These are phyloP conservation scores for Cercospora berteroae DNA, from an alignment of 2,329 filamentous ascomycete species.

Conservation along the genomic window DNA sequence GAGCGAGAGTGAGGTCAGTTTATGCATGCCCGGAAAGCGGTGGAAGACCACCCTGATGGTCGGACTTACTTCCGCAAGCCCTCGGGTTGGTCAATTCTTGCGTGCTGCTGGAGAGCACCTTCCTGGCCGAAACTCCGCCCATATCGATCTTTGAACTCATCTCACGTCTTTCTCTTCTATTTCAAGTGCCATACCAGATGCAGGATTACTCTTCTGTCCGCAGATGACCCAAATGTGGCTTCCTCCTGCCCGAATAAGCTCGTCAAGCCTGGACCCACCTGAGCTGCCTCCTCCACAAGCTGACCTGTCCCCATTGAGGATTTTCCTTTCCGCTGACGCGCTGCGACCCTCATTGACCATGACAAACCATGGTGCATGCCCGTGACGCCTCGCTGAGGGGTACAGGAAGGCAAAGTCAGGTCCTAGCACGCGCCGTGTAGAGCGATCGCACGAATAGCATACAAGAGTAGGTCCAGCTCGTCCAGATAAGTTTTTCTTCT, in stretches of 20 bases:
- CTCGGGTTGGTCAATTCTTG: not conserved
- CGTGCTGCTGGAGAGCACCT: not conserved
- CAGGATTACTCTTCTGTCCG: not conserved
- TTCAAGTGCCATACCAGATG: not conserved
- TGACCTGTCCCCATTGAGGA: not conserved
- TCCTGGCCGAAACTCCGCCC: not conserved
- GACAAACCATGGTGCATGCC: not conserved
- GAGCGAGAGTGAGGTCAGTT: not conserved
- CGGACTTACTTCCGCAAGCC: not conserved
- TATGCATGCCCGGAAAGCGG: not conserved
- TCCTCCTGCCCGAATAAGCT: constrained; percentile 13
- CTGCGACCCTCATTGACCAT: not conserved
- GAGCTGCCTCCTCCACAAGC: constrained; percentile 2
- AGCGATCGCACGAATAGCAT: not conserved
- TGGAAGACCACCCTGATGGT: not conserved
- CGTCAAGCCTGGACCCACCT: constrained; percentile 1
- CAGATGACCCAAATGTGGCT: not conserved
- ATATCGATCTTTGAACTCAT: not conserved
- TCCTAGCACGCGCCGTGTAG: not conserved
- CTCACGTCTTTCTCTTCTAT: not conserved
- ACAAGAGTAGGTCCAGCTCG: not conserved
- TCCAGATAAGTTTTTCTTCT: not conserved
- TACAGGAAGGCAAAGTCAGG: not conserved
- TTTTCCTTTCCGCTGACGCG: not conserved
- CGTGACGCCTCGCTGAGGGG: not conserved